Conservation (phyloP, 139 green algal genomes). For the Choricystis sp. region DNA sequence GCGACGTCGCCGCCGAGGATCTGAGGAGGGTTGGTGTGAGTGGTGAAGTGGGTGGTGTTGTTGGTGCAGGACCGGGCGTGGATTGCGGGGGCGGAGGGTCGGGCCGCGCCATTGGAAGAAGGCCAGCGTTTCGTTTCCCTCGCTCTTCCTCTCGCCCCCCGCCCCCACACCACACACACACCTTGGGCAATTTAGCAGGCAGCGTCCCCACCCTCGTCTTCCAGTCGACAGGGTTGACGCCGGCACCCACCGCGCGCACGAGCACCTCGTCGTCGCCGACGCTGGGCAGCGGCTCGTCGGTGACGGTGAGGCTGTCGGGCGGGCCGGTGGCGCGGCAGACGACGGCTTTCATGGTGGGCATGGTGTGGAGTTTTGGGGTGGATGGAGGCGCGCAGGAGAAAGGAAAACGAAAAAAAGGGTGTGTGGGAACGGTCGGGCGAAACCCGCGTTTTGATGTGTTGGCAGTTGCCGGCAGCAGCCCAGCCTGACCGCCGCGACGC, state of each 20-base stretch:
- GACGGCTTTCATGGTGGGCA: neutral
- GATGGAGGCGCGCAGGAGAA: no score
- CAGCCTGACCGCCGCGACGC: no score
- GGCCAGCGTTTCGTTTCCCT: no score
- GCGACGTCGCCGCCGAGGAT: conserved; percentile 16
- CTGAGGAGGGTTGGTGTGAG: conserved; percentile 1
- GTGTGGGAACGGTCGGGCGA: no score
- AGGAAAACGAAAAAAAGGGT: no score
- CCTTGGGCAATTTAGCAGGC: neutral
- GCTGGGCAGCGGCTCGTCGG: neutral
- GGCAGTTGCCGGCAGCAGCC: no score
- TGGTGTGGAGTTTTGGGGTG: neutral
- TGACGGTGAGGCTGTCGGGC: neutral
- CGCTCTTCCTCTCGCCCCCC: neutral
- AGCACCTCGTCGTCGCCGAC: neutral
- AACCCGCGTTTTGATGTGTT: neutral
- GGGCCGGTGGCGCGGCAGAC: neutral
- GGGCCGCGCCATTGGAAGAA: no score
- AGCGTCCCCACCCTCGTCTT: neutral
- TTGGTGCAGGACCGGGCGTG: no score
- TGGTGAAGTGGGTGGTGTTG: no score
- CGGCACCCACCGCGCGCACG: neutral
- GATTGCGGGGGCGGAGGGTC: no score
- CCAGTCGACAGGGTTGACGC: conserved; percentile 5
- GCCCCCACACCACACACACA: neutral